Evolutionary conservation across 2,329 filamentous ascomycete genomes (phyloP).

Genomic region (Chaetomium globosum): DNA sequence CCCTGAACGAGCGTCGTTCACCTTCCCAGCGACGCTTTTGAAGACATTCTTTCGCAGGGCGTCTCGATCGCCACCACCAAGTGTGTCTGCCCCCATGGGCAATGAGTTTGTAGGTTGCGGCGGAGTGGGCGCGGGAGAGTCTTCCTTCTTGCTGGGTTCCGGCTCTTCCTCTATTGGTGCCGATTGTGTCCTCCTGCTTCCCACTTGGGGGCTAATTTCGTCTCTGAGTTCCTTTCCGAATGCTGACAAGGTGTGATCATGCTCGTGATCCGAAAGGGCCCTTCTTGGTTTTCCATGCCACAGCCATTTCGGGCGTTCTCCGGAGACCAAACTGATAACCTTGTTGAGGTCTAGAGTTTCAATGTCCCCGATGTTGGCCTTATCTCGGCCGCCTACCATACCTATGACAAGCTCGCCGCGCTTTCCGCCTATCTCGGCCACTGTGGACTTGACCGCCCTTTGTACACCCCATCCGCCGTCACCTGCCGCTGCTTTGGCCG

Average conservation of each 20-base stretch:
- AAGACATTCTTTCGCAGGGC: conserved; percentile 68
- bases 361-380: conserved; percentile 86
- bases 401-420: conserved; percentile 92
- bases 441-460: conserved; percentile 90
- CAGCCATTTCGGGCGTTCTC: conserved; percentile 87
- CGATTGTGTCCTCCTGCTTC: conserved; percentile 54
- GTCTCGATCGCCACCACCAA: conserved; percentile 58
- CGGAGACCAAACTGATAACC: conserved; percentile 76
- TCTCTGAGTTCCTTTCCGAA: conserved; percentile 59
- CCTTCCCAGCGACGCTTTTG: conserved; percentile 77
- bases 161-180: conserved; percentile 57
- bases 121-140: conserved; percentile 47
- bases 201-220: conserved; percentile 36
- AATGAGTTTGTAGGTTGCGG: conserved; percentile 49
- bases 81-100: conserved; percentile 51
- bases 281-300: conserved; percentile 90
- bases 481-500: conserved; percentile 84
- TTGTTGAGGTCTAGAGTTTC: conserved; percentile 88
- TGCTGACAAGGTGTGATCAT: conserved; percentile 51
- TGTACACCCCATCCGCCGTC: conserved; percentile 92
- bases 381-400: conserved; percentile 86
- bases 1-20: conserved; percentile 79
- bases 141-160: conserved; percentile 51
- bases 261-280: conserved; percentile 49
- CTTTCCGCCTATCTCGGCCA: conserved; percentile 90